These are phyloP conservation scores for Tricholoma flavovirens DNA, from an alignment of 768 basidiomycete species.

Conservation along the genomic window DNA sequence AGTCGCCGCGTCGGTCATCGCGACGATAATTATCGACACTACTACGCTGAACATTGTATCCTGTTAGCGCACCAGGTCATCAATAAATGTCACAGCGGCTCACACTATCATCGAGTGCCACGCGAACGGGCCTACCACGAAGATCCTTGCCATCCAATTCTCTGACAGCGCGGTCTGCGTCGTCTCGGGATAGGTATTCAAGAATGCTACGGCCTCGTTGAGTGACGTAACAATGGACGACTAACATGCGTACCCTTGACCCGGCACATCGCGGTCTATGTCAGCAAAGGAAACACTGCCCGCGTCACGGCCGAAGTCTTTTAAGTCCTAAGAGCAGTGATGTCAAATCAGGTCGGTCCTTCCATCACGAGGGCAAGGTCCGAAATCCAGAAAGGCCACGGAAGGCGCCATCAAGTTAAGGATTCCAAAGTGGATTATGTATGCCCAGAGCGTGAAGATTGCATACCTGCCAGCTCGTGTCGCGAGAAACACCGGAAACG, in stretches of 20 bases:
- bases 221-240: not conserved
- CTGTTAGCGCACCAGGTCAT: conserved; percentile 5
- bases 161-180: conserved; percentile 91
- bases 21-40: conserved; percentile 73
- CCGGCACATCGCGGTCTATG: conserved; percentile 80
- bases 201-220: conserved; percentile 54
- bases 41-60: conserved; percentile 45
- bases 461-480: conserved; percentile 99
- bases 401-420: conserved; percentile 19
- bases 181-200: conserved; percentile 83
- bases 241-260: conserved; percentile 67
- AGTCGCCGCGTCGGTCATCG: conserved; percentile 62
- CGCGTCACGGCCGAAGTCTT: conserved; percentile 94
- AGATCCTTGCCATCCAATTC: conserved; percentile 84
- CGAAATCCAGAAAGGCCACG: conserved; percentile 19
- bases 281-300: conserved; percentile 94
- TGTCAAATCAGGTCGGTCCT: conserved; percentile 39
- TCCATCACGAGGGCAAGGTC: conserved; percentile 22
- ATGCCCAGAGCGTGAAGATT: conserved; percentile 23
- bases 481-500: conserved; percentile 85
- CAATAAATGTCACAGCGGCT: conserved; percentile 14
- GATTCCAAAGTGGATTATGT: conserved; percentile 14
- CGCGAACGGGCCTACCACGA: conserved; percentile 74
- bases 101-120: conserved; percentile 60
- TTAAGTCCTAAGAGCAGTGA: conserved; percentile 76